Conservation (phyloP, 768 basidiomycete species). For the Suillus plorans region DNA sequence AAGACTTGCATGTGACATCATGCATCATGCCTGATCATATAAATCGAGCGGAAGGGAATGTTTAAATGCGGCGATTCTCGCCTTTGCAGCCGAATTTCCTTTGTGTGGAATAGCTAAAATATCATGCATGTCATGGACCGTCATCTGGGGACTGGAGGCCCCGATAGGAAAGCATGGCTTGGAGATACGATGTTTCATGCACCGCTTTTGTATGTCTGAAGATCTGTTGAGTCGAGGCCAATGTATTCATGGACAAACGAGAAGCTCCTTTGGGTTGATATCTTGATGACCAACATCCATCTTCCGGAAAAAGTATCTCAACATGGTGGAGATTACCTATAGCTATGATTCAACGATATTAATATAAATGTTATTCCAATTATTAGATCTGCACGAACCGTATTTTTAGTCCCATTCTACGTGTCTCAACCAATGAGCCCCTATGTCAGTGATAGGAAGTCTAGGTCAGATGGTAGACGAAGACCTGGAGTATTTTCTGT, state of each 20-base stretch:
- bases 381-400: conserved; percentile 29
- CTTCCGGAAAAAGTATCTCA: conserved; percentile 23
- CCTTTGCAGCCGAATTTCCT: conserved; percentile 17
- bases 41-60: background rate
- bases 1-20: conserved; percentile 28
- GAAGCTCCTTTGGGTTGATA: conserved; percentile 18
- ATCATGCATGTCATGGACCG: too few species aligned
- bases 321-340: conserved; percentile 27
- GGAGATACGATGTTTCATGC: conserved; percentile 37
- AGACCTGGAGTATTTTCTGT: conserved; percentile 19
- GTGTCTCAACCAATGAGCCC: conserved; percentile 38
- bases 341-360: too few species aligned
- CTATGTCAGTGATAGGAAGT: conserved; percentile 42
- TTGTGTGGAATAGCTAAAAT: conserved; percentile 29
- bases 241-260: conserved; percentile 25
- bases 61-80: too few species aligned
- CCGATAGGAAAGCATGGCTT: conserved; percentile 28
- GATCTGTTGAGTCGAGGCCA: conserved; percentile 32
- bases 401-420: conserved; percentile 42
- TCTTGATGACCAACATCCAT: conserved; percentile 21
- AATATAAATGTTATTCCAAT: background rate
- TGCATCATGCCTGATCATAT: conserved; percentile 13
- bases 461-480: conserved; percentile 40
- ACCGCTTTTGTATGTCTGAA: conserved; percentile 36
- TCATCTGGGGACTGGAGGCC: conserved; percentile 33